These are phyloP conservation scores for Rostrohypoxylon terebratum DNA, from an alignment of 495 filamentous ascomycete species.

Conservation along the genomic window DNA sequence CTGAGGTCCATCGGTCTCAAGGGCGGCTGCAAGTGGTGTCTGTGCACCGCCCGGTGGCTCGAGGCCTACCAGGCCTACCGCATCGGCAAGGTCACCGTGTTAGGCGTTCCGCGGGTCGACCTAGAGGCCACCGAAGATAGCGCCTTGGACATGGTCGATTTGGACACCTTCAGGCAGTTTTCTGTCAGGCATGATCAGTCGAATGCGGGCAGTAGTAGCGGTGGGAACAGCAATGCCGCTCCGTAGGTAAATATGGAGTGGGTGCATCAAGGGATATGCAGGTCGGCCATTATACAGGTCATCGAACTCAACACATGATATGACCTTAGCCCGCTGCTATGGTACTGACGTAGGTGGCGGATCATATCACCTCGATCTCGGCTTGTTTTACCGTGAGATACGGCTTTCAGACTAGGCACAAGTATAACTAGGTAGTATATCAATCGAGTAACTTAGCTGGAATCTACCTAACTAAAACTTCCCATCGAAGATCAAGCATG, in stretches of 20 bases:
- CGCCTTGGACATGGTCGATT: conserved; percentile 57
- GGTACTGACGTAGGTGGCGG: not conserved
- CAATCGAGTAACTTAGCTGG: not conserved
- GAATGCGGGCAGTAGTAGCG: conserved; percentile 19
- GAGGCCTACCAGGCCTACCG: conserved; percentile 61
- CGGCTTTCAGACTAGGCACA: not conserved
- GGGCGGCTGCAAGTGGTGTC: conserved; percentile 70
- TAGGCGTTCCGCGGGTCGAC: conserved; percentile 56
- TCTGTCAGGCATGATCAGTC: conserved; percentile 50
- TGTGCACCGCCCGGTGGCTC: conserved; percentile 66
- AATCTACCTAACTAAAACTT: not conserved
- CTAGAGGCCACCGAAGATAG: conserved; percentile 62
- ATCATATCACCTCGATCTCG: not conserved
- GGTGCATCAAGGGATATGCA: not conserved
- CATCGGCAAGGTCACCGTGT: conserved; percentile 43
- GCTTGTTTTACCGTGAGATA: not conserved
- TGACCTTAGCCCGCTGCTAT: not conserved
- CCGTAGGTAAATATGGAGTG: not conserved
- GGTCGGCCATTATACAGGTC: too few relatives aligned
- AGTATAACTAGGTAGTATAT: not conserved
- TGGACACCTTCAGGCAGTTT: conserved; percentile 61
- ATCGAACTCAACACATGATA: not conserved
- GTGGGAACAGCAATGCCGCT: not conserved
- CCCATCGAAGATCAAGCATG: not conserved
- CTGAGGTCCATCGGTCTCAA: conserved; percentile 64